Base-by-base conservation (phyloP, 495 filamentous ascomycete genomes). In the Astrothelium subdiscretum region DNA sequence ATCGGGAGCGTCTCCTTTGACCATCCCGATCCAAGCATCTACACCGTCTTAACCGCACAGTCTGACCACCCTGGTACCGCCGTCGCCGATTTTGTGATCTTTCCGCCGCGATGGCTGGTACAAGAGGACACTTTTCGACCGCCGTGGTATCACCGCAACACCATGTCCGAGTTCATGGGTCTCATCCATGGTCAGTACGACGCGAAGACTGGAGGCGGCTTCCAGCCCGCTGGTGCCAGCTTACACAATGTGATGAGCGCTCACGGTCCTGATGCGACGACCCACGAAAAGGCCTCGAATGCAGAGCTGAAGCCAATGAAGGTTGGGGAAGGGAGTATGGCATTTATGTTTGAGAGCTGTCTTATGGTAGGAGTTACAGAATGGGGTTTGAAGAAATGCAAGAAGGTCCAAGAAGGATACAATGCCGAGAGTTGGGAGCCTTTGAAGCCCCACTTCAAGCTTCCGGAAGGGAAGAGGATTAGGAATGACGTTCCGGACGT, bases 291-390 rank as follows among this genome's bases (percentile, higher is more conserved):
- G 20, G 83, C 83, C 5, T 80, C 78, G 40, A 83, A 80, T 69
- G 80, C 77, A 0, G 78, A 81, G 58, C 59, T 85, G 62, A 80
- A 80, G 69, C 83, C 83, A 11, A 70, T 69, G 58, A 86, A 85
- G 71, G 78, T 85, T 31, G 83, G 83, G 0, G 82, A 83, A 59
- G 80, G 80, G 18, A 84, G 81, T 63, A 81, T 86, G 81, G 83
- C 83, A 5, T 86, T 86, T 62, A 86, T 86, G 83, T 86, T 86
- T 72, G 83, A 86, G 71, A 84, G 81, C 74, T 71, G 64, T 52
- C 65, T 73, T 43, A 95, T 95, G 91, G 82, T 96, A 11, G 91
- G 91, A 3, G 90, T 95, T 15, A 95, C 91, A 18, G 88, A 92
- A 66, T 96, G 91, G 91, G 91, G 90, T 0, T 73, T 95, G 59